Base-by-base conservation (phyloP, 768 basidiomycete species). In the Glaciozyma antarctica region DNA sequence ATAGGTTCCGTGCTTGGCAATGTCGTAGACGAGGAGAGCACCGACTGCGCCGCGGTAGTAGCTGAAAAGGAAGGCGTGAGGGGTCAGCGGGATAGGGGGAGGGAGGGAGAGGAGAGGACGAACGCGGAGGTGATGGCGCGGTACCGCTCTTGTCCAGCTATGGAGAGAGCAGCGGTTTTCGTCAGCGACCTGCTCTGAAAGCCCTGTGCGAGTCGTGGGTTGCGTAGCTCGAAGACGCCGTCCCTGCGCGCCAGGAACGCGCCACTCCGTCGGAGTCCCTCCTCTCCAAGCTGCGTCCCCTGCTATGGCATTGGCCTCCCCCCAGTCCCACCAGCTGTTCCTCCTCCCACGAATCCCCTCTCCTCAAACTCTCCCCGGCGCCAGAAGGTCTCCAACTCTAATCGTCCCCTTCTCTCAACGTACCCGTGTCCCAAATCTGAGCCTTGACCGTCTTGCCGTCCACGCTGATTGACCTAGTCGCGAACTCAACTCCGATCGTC, bases 401-500 rank as follows among this genome's bases (percentile, higher is more conserved):
- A 41, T 41, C 38, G 38, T 12, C 38, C 38, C 32, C 32, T 32
- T 41, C 17, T n/a, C 17, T 7, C 17, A 3, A 58, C 60, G 47
- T 72, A 90, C 90, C 91, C 72, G 94, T 99, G 78, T 99, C 95
- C 94, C 94, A 99, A 73, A 99, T 82, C 79, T 98, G 94, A 26
- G 94, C 94, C 78, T 98, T 98, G 72, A 99, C 84, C 3, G 86
- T 92, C 85, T 98, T 98, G 48, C 85, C 85, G 76, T 98, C 94
- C n/a, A 98, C 89, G 71, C 82, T 88, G 77, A 91, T 90, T 22
- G 90, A 88, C 75, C 95, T 85, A 49, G 94, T 97, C 5, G 94
- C 95, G 74, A 99, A 99, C 79, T 98, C 94, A 72, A 99, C 94
- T 61, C 95, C 69, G 77, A 99, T 98, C 28, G 95, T 99, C 67